Evolutionary conservation across 2,329 filamentous ascomycete genomes (phyloP), one percentile per base, ranked within the genome.

Genomic region (Talaromyces sp.): DNA sequence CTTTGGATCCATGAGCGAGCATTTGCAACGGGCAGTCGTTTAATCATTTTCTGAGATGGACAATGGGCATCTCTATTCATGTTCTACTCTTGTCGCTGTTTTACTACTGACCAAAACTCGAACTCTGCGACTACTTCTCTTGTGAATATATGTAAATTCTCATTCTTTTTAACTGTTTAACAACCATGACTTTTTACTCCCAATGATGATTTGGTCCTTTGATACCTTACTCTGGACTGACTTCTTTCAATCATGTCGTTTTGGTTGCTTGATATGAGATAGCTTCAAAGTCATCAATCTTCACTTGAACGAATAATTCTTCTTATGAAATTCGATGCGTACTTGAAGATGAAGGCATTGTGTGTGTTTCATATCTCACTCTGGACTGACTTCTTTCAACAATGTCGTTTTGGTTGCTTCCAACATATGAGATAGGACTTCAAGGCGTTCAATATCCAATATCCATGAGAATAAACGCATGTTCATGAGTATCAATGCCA

Each of bases 1-100:
- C 43, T 36, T 46, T 39, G 21, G 57, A 59, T 59, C 53, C 56
- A 56, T 37, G 53, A 59, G 57, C 57, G 57, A 56, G 57, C 57
- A 59, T 59, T 56, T 59, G 57, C 57, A 56, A 56, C 35, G 25
- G 53, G 57, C 52, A 54, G 57, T 59, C 57, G 52, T 56, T 39
- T 45, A 40, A 21, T 39, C 51, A 36, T 52, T 37, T 41, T 35
- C 6, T 22, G 13, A 25, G 36, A 19, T 31, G 21, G 43, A 51
- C 19, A 55, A n/a, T 36, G 57, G 37, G 48, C 53, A 52, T 56
- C 45, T 39, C 31, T 37, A 33, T 41, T 40, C 43, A 28, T 59
- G 37, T 55, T 52, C 45, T 46, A 31, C 37, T 55, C 41, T 58
- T 54, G 56, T 36, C 36, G 57, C 39, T 56, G 53, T 39, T 52